Evolutionary conservation across 495 filamentous ascomycete genomes (phyloP).

Genomic region (Saxophila tyrrhenica): DNA sequence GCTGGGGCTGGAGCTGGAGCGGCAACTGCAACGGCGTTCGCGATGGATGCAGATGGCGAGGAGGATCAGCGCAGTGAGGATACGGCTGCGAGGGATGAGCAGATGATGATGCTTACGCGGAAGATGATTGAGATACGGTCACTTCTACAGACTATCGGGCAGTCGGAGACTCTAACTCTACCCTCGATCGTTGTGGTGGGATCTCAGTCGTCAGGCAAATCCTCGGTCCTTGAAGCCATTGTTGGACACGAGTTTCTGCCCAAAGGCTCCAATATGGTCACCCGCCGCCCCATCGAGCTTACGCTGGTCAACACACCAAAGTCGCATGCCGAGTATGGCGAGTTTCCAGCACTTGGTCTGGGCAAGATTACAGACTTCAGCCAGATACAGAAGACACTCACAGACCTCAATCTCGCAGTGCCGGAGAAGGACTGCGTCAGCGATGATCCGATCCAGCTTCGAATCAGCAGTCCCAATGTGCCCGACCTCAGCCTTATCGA

Average conservation of each 20-base stretch:
- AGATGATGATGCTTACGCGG: constrained; percentile 98
- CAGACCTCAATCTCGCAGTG: constrained; percentile 89
- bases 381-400: constrained; percentile 83
- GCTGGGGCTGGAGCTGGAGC: constrained; percentile 44
- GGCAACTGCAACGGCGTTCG: constrained; percentile 64
- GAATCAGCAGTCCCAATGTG: constrained; percentile 88
- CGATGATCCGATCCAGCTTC: constrained; percentile 91
- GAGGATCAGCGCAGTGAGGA: constrained; percentile 53
- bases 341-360: constrained; percentile 86
- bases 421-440: constrained; percentile 82
- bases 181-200: constrained; percentile 98
- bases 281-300: constrained; percentile 87
- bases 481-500: constrained; percentile 95
- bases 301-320: constrained; percentile 94
- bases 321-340: constrained; percentile 81
- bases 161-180: constrained; percentile 73
- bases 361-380: constrained; percentile 89
- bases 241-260: constrained; percentile 97
- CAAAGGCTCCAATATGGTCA: constrained; percentile 98
- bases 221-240: constrained; percentile 92
- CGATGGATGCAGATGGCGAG: constrained; percentile 59
- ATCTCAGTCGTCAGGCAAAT: constrained; percentile 96
- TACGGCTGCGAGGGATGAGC: constrained; percentile 73
- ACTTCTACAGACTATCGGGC: constrained; percentile 79
- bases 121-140: constrained; percentile 99